These are phyloP conservation scores for Exophiala xenobiotica DNA, from an alignment of 2,329 filamentous ascomycete species.

Conservation along the genomic window DNA sequence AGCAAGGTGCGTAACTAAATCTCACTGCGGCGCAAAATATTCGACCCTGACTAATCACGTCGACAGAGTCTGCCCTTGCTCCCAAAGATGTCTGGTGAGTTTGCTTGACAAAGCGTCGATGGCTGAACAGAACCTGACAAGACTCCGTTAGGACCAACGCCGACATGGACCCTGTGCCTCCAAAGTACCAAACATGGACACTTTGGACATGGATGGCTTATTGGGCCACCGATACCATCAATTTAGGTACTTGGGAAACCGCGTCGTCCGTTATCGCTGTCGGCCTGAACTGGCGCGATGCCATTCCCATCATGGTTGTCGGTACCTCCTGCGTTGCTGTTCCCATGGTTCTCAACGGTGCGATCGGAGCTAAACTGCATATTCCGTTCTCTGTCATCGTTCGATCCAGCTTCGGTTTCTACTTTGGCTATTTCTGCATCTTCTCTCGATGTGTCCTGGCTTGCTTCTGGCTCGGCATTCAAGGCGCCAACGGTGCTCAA, in stretches of 20 bases:
- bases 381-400: constrained; percentile 59
- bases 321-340: constrained; percentile 32
- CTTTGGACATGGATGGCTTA: constrained; percentile 43
- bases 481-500: constrained; percentile 36
- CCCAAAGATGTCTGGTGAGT: constrained; percentile 48
- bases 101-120: no score
- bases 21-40: background rate
- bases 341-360: constrained; percentile 50
- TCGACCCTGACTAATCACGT: background rate
- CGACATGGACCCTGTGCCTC: constrained; percentile 47
- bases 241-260: constrained; percentile 53
- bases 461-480: constrained; percentile 53
- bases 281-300: constrained; percentile 51
- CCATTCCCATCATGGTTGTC: constrained; percentile 24
- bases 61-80: constrained; percentile 44
- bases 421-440: constrained; percentile 57
- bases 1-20: constrained; percentile 35
- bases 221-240: constrained; percentile 44
- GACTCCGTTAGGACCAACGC: constrained; percentile 52
- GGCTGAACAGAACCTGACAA: no score
- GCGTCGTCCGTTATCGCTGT: constrained; percentile 51
- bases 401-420: constrained; percentile 58
- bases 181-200: constrained; percentile 23
- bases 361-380: constrained; percentile 48
- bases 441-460: constrained; percentile 55